Conservation (phyloP, 2,329 filamentous ascomycete genomes). For the Aphanocladium album region DNA sequence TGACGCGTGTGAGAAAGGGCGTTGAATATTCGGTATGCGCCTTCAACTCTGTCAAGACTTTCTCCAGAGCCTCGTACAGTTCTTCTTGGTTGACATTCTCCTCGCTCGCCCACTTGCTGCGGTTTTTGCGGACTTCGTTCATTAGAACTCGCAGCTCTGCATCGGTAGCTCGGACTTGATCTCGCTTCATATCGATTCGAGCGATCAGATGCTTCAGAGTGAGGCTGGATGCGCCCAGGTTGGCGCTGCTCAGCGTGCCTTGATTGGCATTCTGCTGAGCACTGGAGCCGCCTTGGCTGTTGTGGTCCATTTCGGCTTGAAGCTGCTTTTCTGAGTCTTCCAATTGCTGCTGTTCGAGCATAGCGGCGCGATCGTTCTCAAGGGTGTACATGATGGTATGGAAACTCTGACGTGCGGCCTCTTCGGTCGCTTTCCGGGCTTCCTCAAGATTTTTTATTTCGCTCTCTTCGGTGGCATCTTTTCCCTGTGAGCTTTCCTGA, state of each 20-base stretch:
- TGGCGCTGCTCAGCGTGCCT: slow-evolving; percentile 86
- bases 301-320: slow-evolving; percentile 86
- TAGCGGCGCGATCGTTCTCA: slow-evolving; percentile 90
- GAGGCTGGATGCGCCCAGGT: slow-evolving; percentile 90
- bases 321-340: slow-evolving; percentile 96
- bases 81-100: slow-evolving; percentile 97
- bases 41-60: slow-evolving; percentile 94
- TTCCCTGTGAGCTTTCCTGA: slow-evolving; percentile 43
- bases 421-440: slow-evolving; percentile 83
- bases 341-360: slow-evolving; percentile 94
- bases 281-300: slow-evolving; percentile 39
- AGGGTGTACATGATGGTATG: slow-evolving; percentile 92
- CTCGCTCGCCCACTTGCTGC: slow-evolving; percentile 98
- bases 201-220: slow-evolving; percentile 97
- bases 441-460: slow-evolving; percentile 90
- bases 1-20: slow-evolving; percentile 90
- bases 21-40: slow-evolving; percentile 96
- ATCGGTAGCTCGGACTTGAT: slow-evolving; percentile 86
- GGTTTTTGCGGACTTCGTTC: slow-evolving; percentile 95
- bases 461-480: slow-evolving; percentile 72
- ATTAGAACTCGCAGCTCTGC: slow-evolving; percentile 87
- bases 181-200: slow-evolving; percentile 87
- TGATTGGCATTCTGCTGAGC: slow-evolving; percentile 60
- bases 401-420: slow-evolving; percentile 84
- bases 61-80: slow-evolving; percentile 92